Evolutionary conservation across 202 grass and related monocot genomes (phyloP), one percentile per base, ranked within the genome.

Genomic region (Schoenoplectus triqueter): DNA sequence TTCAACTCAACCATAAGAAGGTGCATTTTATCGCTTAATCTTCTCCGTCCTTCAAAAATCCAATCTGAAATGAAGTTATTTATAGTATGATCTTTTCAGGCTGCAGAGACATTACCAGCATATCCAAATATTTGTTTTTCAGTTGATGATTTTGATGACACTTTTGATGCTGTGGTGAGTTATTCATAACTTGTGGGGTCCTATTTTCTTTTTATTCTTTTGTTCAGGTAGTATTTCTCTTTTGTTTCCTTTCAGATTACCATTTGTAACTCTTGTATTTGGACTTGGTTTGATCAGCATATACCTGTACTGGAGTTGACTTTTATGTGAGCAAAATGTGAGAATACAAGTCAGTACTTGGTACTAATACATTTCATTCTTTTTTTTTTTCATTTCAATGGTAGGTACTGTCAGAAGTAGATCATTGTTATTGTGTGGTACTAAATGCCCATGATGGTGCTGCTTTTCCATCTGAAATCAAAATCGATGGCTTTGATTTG

Each of bases 371-470:
- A n/a, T 78, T 39, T 59, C 73, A 50, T 73, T 79, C 22, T 65
- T 47, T 13, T 69, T 7, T 64, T 7, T 64, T 69, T 19, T 62
- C 82, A 56, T 69, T 46, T 19, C 2, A 46, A 50, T 84, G 11
- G 73, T 87, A 99, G 96, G 91, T 99, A 92, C 87, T 99, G 65
- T 92, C 93, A 78, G 96, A 95, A 74, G 88, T 80, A 78, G 93
- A 94, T 84, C 93, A 99, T 85, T 99, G 96, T 87, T 99, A 99
- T 88, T 99, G 93, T 88, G 96, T 95, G 78, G 83, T 99, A 88
- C 91, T 99, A 47, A 95, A 94, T 82, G 90, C 91, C 62, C 91
- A 95, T 77, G 91, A 89, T 91, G 96, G 96, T 73, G 91, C 93
- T 65, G 96, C 93, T 85, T 99, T 95, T 94, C 96, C 93, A 80